Conservation (phyloP, 1,284 basidiomycete genomes). For the Heliocybe sulcata region DNA sequence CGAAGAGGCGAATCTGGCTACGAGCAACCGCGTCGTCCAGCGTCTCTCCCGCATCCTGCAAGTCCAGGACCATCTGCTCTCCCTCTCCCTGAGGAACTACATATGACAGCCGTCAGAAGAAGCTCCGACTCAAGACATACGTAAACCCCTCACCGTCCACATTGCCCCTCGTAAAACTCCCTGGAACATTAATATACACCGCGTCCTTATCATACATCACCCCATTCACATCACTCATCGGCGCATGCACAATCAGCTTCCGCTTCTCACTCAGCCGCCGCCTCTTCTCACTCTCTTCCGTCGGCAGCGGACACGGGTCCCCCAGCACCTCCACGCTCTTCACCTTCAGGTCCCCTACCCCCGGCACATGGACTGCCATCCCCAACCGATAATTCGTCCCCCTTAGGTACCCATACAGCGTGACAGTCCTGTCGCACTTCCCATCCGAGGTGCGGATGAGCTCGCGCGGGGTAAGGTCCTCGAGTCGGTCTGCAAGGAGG, state of each 20-base stretch:
- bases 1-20: slow-evolving; percentile 84
- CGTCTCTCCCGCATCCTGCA: slow-evolving; percentile 83
- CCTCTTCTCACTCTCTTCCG: slow-evolving; percentile 87
- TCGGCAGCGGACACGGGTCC: slow-evolving; percentile 95
- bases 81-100: slow-evolving; percentile 81
- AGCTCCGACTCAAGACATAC: slow-evolving; percentile 1
- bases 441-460: slow-evolving; percentile 71
- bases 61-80: slow-evolving; percentile 94
- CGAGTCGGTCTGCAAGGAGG: slow-evolving; percentile 91
- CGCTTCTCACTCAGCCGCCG: slow-evolving; percentile 94
- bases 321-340: slow-evolving; percentile 70
- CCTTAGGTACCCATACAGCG: slow-evolving; percentile 91
- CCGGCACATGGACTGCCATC: slow-evolving; percentile 92
- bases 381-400: slow-evolving; percentile 82
- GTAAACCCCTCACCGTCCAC: slow-evolving; percentile 38
- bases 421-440: slow-evolving; percentile 87
- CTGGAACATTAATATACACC: slow-evolving; percentile 96
- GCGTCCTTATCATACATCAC: slow-evolving; percentile 98
- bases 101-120: slow-evolving; percentile 10
- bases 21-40: slow-evolving; percentile 80
- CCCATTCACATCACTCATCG: slow-evolving; percentile 98
- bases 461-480: slow-evolving; percentile 92
- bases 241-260: slow-evolving; percentile 89
- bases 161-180: slow-evolving; percentile 79
- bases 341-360: slow-evolving; percentile 84